phyloP scores from a whole-genome alignment of 495 filamentous ascomycete genomes.

The Penicillium silybi region DNA sequence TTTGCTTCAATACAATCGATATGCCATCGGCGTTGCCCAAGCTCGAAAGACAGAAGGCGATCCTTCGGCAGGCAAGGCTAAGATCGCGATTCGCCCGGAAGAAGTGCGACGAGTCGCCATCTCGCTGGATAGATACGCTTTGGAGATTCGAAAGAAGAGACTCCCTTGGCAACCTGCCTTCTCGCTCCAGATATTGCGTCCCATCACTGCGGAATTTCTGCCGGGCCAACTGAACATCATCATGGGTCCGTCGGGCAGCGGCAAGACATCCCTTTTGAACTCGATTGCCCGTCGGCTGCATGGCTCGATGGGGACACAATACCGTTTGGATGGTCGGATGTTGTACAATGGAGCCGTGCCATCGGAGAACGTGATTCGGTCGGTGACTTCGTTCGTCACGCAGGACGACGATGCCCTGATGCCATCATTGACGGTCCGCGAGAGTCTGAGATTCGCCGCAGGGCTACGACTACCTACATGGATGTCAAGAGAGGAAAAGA shows the following conservation, averaged over 20 bases:
- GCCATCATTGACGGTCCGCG: constrained; percentile 68
- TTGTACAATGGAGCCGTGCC: constrained; percentile 63
- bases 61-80: constrained; percentile 57
- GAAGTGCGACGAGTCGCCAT: constrained; percentile 57
- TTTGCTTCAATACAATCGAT: constrained; percentile 52
- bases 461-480: constrained; percentile 62
- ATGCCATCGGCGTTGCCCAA: constrained; percentile 58
- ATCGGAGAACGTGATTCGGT: constrained; percentile 59
- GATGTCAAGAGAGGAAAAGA: constrained; percentile 63
- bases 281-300: constrained; percentile 62
- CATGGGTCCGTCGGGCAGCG: constrained; percentile 73
- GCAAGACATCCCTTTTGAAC: constrained; percentile 69
- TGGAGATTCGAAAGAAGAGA: constrained; percentile 59
- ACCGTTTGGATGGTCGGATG: constrained; percentile 54
- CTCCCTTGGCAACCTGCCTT: constrained; percentile 38
- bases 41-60: constrained; percentile 53
- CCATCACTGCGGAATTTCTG: constrained; percentile 58
- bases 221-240: constrained; percentile 66
- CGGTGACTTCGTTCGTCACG: constrained; percentile 69
- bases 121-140: constrained; percentile 53
- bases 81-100: constrained; percentile 46
- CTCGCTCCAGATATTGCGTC: constrained; percentile 57
- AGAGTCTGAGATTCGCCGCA: constrained; percentile 66
- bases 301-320: constrained; percentile 50
- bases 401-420: constrained; percentile 73